phyloP scores from a whole-genome alignment of 257 asterid species.

The Nicotiana benthamiana region DNA sequence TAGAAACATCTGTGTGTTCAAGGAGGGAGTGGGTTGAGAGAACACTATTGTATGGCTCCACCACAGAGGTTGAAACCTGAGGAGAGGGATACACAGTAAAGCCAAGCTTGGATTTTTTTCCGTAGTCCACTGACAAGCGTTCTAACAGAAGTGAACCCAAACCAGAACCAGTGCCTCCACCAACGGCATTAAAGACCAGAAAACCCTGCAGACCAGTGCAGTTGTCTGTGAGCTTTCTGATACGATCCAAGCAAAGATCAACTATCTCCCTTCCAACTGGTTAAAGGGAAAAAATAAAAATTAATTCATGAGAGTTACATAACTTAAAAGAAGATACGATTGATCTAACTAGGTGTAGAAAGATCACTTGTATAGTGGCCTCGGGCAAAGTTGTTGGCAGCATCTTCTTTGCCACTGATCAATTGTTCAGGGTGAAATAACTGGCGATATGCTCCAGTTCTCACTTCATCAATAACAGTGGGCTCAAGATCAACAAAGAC shows the following conservation, averaged over 20 bases:
- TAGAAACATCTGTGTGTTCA: constrained; percentile 10
- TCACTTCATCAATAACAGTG: constrained; percentile 13
- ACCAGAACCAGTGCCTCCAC: constrained; percentile 15
- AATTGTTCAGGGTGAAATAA: constrained; percentile 13
- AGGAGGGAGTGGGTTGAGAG: constrained; percentile 9
- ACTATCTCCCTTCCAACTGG: constrained; percentile 14
- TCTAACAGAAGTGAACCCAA: constrained; percentile 12
- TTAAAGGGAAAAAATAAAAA: not conserved
- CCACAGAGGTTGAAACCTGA: constrained; percentile 14
- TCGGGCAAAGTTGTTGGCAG: constrained; percentile 12
- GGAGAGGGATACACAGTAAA: constrained; percentile 12
- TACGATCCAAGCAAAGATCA: constrained; percentile 14
- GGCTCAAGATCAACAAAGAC: constrained; percentile 11
- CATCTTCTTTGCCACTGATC: constrained; percentile 16
- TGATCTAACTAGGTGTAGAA: not conserved
- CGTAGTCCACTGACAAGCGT: constrained; percentile 11
- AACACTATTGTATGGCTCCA: constrained; percentile 13
- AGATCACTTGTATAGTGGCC: constrained; percentile 10
- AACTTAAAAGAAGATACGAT: not conserved
- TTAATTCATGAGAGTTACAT: not conserved
- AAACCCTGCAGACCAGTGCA: constrained; percentile 14
- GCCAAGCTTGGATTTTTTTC: constrained; percentile 15
- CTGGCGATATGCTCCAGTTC: constrained; percentile 13
- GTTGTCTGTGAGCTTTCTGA: constrained; percentile 8
- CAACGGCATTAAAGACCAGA: constrained; percentile 11